Evolutionary conservation across 768 basidiomycete genomes (phyloP).

Genomic region (Strobilomyces confusus): DNA sequence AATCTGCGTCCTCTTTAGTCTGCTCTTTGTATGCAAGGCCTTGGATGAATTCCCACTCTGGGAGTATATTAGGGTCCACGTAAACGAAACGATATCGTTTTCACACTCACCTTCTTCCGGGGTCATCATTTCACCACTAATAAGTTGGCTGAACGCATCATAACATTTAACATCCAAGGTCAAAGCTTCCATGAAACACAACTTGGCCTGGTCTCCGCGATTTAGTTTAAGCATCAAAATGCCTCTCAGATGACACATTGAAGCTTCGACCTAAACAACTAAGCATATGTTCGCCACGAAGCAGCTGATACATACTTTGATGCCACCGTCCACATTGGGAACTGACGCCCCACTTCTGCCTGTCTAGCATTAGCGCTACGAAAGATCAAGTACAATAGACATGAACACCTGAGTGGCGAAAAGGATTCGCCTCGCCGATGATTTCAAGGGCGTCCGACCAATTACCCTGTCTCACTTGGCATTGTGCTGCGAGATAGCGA

Average conservation of each 20-base stretch:
- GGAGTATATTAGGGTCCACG: slow-evolving; percentile 12
- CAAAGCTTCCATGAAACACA: slow-evolving; percentile 94
- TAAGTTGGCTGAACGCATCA: slow-evolving; percentile 87
- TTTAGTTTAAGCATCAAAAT: slow-evolving; percentile 92
- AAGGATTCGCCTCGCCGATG: slow-evolving; percentile 91
- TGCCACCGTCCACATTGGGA: slow-evolving; percentile 85
- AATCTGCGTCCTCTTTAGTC: slow-evolving; percentile 82
- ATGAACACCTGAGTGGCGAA: slow-evolving; percentile 59
- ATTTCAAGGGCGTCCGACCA: slow-evolving; percentile 91
- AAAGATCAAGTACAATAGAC: not conserved
- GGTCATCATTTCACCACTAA: slow-evolving; percentile 94
- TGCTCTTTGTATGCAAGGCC: slow-evolving; percentile 79
- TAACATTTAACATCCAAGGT: slow-evolving; percentile 95
- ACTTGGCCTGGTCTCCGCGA: slow-evolving; percentile 85
- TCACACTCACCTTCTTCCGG: slow-evolving; percentile 83
- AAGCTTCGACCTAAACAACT: slow-evolving; percentile 80
- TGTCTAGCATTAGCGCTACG: slow-evolving; percentile 22
- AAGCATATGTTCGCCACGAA: not conserved
- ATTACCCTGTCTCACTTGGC: slow-evolving; percentile 86
- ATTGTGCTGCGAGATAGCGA: slow-evolving; percentile 94
- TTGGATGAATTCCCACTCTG: slow-evolving; percentile 97
- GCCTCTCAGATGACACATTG: slow-evolving; percentile 93
- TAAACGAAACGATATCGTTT: not conserved
- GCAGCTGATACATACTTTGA: slow-evolving; percentile 61
- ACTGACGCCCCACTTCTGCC: slow-evolving; percentile 66